These are phyloP conservation scores for Saturnispora besseyi DNA, from an alignment of 805 yeast genomes.

Conservation along the genomic window DNA sequence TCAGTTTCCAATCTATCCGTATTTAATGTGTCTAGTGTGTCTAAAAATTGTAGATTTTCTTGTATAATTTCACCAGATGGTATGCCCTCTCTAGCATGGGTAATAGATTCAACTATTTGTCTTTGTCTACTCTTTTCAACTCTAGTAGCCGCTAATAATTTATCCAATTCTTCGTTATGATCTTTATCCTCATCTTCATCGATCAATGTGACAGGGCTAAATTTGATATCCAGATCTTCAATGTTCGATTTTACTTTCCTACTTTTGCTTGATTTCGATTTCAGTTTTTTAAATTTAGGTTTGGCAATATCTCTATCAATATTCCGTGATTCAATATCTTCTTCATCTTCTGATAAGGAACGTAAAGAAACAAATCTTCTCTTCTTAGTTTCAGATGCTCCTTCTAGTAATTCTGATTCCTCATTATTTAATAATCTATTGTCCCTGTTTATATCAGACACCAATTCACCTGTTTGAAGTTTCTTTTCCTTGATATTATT, in stretches of 20 bases:
- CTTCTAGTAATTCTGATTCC: background rate
- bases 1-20: constrained; percentile 14
- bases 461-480: constrained; percentile 27
- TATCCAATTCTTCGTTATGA: constrained; percentile 13
- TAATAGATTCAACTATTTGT: background rate
- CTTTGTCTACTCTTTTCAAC: constrained; percentile 7
- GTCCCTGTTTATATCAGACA: constrained; percentile 18
- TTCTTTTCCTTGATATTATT: constrained; percentile 12
- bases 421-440: constrained; percentile 17
- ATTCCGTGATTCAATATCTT: constrained; percentile 4
- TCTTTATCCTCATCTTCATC: constrained; percentile 23
- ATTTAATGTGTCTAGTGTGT: background rate
- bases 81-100: background rate
- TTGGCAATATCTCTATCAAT: constrained; percentile 10
- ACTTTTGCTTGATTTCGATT: constrained; percentile 6
- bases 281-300: constrained; percentile 19
- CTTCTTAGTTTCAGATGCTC: constrained; percentile 4
- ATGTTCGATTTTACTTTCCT: constrained; percentile 11
- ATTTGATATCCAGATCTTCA: constrained; percentile 12
- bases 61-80: constrained; percentile 21
- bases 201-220: constrained; percentile 22
- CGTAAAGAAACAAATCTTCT: constrained; percentile 15
- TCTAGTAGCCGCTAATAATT: constrained; percentile 25
- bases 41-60: constrained; percentile 31
- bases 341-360: constrained; percentile 12